Evolutionary conservation across 1,284 basidiomycete genomes (phyloP), one percentile per base, ranked within the genome.

Genomic region (Trichosporon asahii): DNA sequence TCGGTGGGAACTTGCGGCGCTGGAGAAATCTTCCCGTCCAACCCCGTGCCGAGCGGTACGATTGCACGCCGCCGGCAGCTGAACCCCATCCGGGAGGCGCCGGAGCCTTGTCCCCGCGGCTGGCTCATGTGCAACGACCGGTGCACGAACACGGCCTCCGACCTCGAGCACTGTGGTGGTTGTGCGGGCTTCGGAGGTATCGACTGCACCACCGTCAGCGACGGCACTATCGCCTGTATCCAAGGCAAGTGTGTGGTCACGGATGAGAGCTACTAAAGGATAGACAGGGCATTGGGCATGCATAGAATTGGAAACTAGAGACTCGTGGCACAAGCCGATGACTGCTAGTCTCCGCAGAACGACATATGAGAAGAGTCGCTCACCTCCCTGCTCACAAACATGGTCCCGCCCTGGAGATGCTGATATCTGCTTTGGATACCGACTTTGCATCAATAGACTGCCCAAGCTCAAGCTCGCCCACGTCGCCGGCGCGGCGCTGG

Each of bases 151-250:
- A 63, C 67, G 11, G 21, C 44, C 8, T 55, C 29, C 0, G 57
- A 67, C 33, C 33, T 74, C 27, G 73, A 74, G 55, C 67, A 69
- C 65, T 74, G 70, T 33, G 73, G 73, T 1, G 73, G 70, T 2
- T 74, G 73, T 49, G 60, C 68, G 0, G 70, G 68, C 5, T 35
- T 12, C 14, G 70, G 64, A 8, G 70, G 70, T 12, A 57, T 74
- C 21, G 73, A 74, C 66, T 74, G 73, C 57, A 74, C 70, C 15
- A 44, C 66, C 12, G 46, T 74, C 40, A 64, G 49, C 18, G 63
- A 68, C 35, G 63, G 29, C 4, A 53, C 7, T 9, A 37, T 70
- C 21, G 27, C 40, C 0, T 74, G 72, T 15, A 31, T 68, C 14
- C 18, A 12, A 8, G 72, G 70, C 40, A 55, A 33, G 46, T 74